These are phyloP conservation scores for Vigna trinervia DNA, from an alignment of 306 rosid genomes.

Conservation along the genomic window DNA sequence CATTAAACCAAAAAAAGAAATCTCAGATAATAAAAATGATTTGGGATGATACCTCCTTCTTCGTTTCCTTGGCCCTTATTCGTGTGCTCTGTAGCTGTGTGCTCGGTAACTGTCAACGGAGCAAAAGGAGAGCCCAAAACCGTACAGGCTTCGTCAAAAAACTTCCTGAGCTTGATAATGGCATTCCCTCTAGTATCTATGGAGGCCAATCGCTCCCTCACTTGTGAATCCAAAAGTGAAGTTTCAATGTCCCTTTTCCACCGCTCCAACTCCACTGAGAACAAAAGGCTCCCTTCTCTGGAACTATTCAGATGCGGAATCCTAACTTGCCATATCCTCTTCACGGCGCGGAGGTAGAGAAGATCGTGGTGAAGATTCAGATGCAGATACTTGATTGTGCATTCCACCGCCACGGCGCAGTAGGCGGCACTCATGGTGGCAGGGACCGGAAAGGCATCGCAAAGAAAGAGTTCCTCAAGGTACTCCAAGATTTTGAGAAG, in stretches of 20 bases:
- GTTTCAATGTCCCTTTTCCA: slow-evolving; percentile 50
- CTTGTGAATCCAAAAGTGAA: slow-evolving; percentile 45
- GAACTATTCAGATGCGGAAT: slow-evolving; percentile 39
- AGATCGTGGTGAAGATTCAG: not conserved
- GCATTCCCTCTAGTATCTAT: slow-evolving; percentile 53
- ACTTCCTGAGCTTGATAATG: slow-evolving; percentile 35
- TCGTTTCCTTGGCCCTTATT: too few relatives aligned
- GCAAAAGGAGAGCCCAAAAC: slow-evolving; percentile 52
- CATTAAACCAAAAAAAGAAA: not conserved
- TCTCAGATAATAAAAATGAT: not conserved
- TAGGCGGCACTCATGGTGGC: slow-evolving; percentile 59
- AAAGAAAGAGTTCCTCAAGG: slow-evolving; percentile 47
- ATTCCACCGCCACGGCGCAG: slow-evolving; percentile 64
- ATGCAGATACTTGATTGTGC: slow-evolving; percentile 53
- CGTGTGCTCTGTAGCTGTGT: not conserved
- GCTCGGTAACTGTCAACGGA: slow-evolving; percentile 23
- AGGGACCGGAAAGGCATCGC: slow-evolving; percentile 20
- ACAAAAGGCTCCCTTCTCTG: slow-evolving; percentile 28
- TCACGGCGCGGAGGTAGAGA: slow-evolving; percentile 46
- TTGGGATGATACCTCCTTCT: not conserved
- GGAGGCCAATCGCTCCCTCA: slow-evolving; percentile 33
- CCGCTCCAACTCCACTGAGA: slow-evolving; percentile 46
- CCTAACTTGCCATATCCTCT: slow-evolving; percentile 63
- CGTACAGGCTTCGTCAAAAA: slow-evolving; percentile 49
- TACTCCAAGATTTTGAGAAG: slow-evolving; percentile 52